Evolutionary conservation across 2,329 filamentous ascomycete species (phyloP).

Genomic region (Ceratocystis huliohia): DNA sequence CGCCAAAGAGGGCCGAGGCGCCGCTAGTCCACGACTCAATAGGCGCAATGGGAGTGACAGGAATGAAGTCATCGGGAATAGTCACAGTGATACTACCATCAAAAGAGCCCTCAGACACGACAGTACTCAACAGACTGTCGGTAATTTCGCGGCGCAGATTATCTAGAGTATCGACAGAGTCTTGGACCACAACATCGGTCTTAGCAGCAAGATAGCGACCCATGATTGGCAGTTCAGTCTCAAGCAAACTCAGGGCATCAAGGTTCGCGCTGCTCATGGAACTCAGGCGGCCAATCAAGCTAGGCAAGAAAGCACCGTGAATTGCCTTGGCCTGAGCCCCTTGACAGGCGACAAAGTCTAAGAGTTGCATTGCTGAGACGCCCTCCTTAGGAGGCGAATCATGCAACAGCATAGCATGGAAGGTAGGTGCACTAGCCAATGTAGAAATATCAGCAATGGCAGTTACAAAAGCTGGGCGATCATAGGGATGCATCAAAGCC

Average conservation of each 20-base stretch:
- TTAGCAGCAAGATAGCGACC: slow-evolving; percentile 42
- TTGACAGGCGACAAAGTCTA: slow-evolving; percentile 36
- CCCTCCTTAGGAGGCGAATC: slow-evolving; percentile 29
- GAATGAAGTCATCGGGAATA: not conserved
- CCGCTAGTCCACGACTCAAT: slow-evolving; percentile 1
- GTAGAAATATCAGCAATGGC: slow-evolving; percentile 32
- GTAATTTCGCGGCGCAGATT: slow-evolving; percentile 35
- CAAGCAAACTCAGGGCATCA: slow-evolving; percentile 48
- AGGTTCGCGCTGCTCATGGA: slow-evolving; percentile 42
- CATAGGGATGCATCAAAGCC: not conserved
- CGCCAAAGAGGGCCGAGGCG: not conserved
- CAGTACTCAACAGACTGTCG: slow-evolving; percentile 9
- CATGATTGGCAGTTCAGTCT: slow-evolving; percentile 51
- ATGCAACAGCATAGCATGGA: slow-evolving; percentile 32
- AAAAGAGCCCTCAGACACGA: not conserved
- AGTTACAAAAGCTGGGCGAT: slow-evolving; percentile 9
- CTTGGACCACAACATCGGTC: slow-evolving; percentile 36
- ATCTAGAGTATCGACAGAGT: slow-evolving; percentile 40
- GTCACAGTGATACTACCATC: not conserved
- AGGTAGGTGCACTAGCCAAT: slow-evolving; percentile 36
- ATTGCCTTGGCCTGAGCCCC: slow-evolving; percentile 29
- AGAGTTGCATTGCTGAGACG: slow-evolving; percentile 30
- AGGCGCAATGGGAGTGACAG: not conserved
- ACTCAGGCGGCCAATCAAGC: slow-evolving; percentile 44
- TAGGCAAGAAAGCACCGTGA: slow-evolving; percentile 32